Base-by-base conservation (phyloP, 805 yeast genomes). In the Ogataea haglerorum region DNA sequence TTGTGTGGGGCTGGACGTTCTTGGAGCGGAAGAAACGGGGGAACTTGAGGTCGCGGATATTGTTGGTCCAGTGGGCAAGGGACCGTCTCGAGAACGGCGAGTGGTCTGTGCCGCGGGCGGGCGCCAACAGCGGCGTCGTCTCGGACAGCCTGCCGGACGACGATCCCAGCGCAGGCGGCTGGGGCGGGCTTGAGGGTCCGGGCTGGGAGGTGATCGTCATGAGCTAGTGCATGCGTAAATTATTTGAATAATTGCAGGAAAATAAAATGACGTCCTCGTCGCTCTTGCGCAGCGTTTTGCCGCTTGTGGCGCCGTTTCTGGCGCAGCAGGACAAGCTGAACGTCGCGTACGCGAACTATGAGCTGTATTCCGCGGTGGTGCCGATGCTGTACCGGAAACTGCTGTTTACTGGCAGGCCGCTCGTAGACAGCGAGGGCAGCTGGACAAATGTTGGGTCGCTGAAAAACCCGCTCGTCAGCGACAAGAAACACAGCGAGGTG, bases 361-460 rank as follows among this genome's bases (percentile, higher is more conserved):
- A 46, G 7, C 47, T 64, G n/a, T 61, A 68, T 22, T 23, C 45
- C 1, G 22, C 63, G 10, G 65, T 65, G 2, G 39, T 56, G 10
- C 57, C 61, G 3, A 45, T 50, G n/a, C 52, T 76, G 8, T 73
- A 74, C 52, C 48, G 43, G 18, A 63, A 48, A 5, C 47, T 76
- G 9, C 49, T 63, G 16, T 58, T 76, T 24, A 56, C 68, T 12
- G 53, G 52, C 34, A 47, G 65, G 6, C 65, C 73, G 1, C 46
- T 60, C 1, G 25, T 71, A 4, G 40, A 61, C 13, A 41, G 56
- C 2, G 73, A 68, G 14, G 50, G 67, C 1, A 49, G 51, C 3
- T 61, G 46, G 34, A 69, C 78, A 0, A 61, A 65, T 34, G 39
- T 76, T 3, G 64, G 73, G 13, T 70, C 70, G 0, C 47, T 61